phyloP scores from a whole-genome alignment of 257 asterid genomes.

The Solanum raphanifolium region DNA sequence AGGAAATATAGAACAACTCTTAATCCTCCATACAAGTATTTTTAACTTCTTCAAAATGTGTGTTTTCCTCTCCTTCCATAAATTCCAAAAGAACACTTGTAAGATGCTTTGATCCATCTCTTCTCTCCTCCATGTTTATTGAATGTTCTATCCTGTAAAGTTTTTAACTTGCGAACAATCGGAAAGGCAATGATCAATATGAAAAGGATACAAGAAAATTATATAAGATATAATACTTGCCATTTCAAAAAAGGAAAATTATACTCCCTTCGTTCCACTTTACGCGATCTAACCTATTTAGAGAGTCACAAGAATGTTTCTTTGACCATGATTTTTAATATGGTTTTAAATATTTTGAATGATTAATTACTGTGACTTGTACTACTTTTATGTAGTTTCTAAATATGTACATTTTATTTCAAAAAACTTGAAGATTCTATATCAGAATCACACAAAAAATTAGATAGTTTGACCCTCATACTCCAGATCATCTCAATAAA shows the following conservation, averaged over 20 bases:
- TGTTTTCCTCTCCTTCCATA: neutral
- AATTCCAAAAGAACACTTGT: neutral
- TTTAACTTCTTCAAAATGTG: neutral
- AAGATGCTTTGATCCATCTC: neutral
- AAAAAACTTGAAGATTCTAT: neutral
- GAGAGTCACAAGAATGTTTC: neutral
- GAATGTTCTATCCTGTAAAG: neutral
- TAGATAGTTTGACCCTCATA: neutral
- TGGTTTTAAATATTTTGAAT: neutral
- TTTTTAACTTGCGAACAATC: neutral
- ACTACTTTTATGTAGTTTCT: neutral
- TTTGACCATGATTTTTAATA: neutral
- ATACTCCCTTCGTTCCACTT: neutral
- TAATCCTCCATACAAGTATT: neutral
- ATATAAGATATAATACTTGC: neutral
- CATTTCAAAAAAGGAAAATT: neutral
- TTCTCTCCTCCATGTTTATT: neutral
- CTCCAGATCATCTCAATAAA: neutral
- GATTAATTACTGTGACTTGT: neutral
- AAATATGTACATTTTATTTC: neutral
- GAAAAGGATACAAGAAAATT: neutral
- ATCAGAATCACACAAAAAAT: neutral
- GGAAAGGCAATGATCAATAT: neutral
- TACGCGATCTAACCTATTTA: neutral
- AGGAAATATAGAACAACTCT: neutral